Conservation (phyloP, 2,329 filamentous ascomycete species). For the Neonectria hederae region DNA sequence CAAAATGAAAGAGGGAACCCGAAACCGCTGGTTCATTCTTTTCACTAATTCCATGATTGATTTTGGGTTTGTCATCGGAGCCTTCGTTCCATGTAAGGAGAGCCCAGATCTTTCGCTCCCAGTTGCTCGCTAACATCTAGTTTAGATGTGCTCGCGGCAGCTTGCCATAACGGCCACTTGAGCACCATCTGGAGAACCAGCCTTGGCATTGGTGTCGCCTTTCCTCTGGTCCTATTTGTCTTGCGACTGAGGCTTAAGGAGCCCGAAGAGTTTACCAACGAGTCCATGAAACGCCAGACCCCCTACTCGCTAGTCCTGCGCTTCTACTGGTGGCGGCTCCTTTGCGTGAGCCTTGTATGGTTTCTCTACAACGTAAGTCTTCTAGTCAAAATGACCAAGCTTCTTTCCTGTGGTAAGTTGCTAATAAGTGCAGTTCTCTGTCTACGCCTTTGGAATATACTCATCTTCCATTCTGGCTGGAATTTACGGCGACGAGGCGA, state of each 20-base stretch:
- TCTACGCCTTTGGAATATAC: conserved; percentile 89
- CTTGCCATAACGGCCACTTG: conserved; percentile 67
- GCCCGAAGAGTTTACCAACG: conserved; percentile 77
- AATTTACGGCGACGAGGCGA: conserved; percentile 66
- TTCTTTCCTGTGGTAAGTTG: not conserved
- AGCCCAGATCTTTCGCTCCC: rapidly evolving
- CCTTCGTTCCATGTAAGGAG: conserved; percentile 71
- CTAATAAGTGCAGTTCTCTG: conserved; percentile 66
- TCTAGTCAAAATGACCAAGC: not conserved
- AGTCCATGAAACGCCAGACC: conserved; percentile 72
- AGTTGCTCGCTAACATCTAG: not conserved
- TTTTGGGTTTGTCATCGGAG: conserved; percentile 81
- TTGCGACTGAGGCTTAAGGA: conserved; percentile 79
- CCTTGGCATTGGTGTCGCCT: conserved; percentile 81
- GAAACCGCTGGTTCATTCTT: conserved; percentile 92
- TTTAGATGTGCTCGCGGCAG: conserved; percentile 62
- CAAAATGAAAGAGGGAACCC: conserved; percentile 79
- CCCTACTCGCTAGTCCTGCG: conserved; percentile 65
- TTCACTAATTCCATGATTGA: conserved; percentile 93
- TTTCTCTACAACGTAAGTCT: conserved; percentile 77
- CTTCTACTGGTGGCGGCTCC: conserved; percentile 80
- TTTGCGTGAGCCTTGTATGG: conserved; percentile 79
- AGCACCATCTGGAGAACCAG: conserved; percentile 84
- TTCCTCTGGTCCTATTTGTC: conserved; percentile 75
- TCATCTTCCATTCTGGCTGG: conserved; percentile 77